A percentile compares a stretch with the other conserved stretches of the same genome.
Conservation (phyloP, 2,329 filamentous ascomycete genomes). For the Aspergillus fructus region DNA sequence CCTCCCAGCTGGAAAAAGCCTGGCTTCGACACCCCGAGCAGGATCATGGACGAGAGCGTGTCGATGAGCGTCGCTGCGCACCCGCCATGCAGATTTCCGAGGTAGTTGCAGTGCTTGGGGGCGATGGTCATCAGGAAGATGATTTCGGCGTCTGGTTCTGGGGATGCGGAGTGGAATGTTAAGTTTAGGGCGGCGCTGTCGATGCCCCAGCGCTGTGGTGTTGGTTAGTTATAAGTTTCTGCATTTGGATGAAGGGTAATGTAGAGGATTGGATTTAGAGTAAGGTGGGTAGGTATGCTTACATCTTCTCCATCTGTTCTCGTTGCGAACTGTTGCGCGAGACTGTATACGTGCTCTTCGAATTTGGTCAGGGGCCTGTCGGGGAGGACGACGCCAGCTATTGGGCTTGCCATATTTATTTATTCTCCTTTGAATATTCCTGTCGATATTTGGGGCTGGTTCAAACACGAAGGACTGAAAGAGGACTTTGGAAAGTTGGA, state of each 20-base stretch:
- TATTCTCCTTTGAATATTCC: neutral
- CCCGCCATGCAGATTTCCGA: constrained; percentile 92
- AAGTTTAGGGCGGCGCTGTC: neutral
- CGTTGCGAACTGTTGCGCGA: neutral
- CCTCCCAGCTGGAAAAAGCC: constrained; percentile 64
- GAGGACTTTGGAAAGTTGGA: neutral
- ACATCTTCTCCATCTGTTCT: neutral
- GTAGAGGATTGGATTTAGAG: too few species aligned
- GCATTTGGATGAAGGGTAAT: neutral
- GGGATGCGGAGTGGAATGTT: neutral
- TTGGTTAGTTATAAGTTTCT: neutral
- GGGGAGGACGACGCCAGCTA: neutral
- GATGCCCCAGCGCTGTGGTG: neutral
- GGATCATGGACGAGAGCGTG: constrained; percentile 59
- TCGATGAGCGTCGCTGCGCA: constrained; percentile 69
- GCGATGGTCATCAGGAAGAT: constrained; percentile 61
- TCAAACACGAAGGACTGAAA: neutral
- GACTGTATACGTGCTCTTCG: neutral
- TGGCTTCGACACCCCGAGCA: constrained; percentile 56
- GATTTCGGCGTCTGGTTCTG: constrained; percentile 32
- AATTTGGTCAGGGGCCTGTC: neutral
- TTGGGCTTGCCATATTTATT: constrained; percentile 5
- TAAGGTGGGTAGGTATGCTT: neutral
- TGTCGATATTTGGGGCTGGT: neutral
- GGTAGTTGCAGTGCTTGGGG: constrained; percentile 81